Evolutionary conservation across 495 filamentous ascomycete species (phyloP), one percentile per base, ranked within the genome.

Genomic region (Tuber borchii): DNA sequence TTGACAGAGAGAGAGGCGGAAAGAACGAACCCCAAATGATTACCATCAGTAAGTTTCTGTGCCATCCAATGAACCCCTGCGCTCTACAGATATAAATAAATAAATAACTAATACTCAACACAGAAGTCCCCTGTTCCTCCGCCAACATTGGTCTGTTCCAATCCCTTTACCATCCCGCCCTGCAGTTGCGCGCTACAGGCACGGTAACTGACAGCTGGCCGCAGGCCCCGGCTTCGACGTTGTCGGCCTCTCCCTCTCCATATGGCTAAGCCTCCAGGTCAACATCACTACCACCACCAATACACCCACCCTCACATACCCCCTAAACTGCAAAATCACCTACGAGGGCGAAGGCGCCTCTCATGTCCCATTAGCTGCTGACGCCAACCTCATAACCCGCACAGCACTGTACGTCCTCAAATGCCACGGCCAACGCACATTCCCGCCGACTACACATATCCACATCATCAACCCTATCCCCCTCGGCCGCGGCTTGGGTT

Each of bases 381-480:
- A 94, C 77, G 87, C 88, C 72, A 99, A 99, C 83, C 88, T 98
- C 74, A 91, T 98, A 84, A 97, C 95, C 68, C 89, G 93, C 48
- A 92, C 93, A 71, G 94, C 94, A 26, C 86, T 97, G 37, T 97
- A 99, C 83, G 91, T 99, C 69, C 89, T 99, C 71, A 88, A 93
- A 83, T 97, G 95, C 86, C 92, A 97, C 86, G 89, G 90, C 82
- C 90, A 92, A 83, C 88, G 92, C 78, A 84, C 86, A 31, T 99
- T 97, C 84, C 95, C 95, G 48, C 84, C 83, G 71, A 90, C 92
- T 84, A 97, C 94, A n/a, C 90, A 91, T 76, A 90, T 99, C 44
- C 94, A 96, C 85, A 93, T 98, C 85, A 88, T 90, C 84, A 97
- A 97, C 85, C 92, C 92, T 10, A 98, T 99, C 79, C 95, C 95